Base-by-base conservation (phyloP, 352 stramenopile species). In the Phytophthora pseudosyringae region DNA sequence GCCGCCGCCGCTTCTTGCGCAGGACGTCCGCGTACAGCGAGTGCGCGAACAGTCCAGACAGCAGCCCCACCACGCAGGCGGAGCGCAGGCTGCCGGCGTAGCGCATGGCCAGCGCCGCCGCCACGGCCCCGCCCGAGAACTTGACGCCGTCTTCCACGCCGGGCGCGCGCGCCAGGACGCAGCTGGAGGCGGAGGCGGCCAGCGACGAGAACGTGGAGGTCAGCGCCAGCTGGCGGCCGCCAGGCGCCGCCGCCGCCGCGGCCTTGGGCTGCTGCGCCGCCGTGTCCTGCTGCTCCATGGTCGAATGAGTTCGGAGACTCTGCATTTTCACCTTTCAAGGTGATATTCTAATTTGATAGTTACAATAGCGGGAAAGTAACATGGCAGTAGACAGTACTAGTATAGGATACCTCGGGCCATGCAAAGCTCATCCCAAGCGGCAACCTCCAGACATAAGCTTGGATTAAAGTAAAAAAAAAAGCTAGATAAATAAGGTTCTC, bases 21-120 rank as follows among this genome's bases (percentile, higher is more conserved):
- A 92, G 57, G 54, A 92, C 81, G 33, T 92, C 83, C 1, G 80
- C 83, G 54, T 90, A 92, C 16, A 93, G 54, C 31, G 81, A 90
- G 57, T 93, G 84, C 3, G 81, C 75, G 43, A 90, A 85, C 35
- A 93, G 67, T 11, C 84, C 84, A 0, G 81, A 82, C 31, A 93
- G 59, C 16, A 93, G 40, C 1, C 84, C 84, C 26, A 91, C 59
- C 21, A 88, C 53, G 28, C 73, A 82, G 33, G 84, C 84, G 1
- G 84, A 83, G 41, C 76, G 81, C 33, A 93, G 54, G 43, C 84
- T 93, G 26, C 75, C 68, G 8, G 84, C 73, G 53, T 81, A 91
- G 48, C 81, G 78, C 55, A 88, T 71, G 16, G 84, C 84, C 43
- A 88, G 43, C 43, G 90, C 48, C 50, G 78, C 78, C 5, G 84